Evolutionary conservation across 2,329 filamentous ascomycete genomes (phyloP).

Genomic region (Monosporascus sp.): DNA sequence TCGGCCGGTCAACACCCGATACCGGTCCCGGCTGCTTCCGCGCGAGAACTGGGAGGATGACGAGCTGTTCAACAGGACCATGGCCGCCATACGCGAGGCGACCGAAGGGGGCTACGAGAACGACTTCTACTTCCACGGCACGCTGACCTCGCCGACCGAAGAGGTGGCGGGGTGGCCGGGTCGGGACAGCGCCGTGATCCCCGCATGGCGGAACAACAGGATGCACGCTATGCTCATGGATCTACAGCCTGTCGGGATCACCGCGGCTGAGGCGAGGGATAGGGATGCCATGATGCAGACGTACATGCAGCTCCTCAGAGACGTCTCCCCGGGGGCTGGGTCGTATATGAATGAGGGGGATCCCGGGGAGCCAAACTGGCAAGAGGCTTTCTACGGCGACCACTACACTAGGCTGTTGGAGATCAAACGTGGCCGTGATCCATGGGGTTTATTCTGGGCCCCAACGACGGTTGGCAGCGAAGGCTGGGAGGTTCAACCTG

Average conservation of each 20-base stretch:
- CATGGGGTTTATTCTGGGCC: slow-evolving; percentile 41
- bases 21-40: slow-evolving; percentile 28
- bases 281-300: slow-evolving; percentile 19
- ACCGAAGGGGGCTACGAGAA: slow-evolving; percentile 27
- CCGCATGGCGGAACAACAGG: slow-evolving; percentile 35
- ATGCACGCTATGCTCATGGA: slow-evolving; percentile 31
- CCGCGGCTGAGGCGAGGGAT: slow-evolving; percentile 14
- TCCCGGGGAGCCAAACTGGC: slow-evolving; percentile 39
- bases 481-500: slow-evolving; percentile 34
- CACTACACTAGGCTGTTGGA: slow-evolving; percentile 35
- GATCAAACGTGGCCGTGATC: slow-evolving; percentile 47
- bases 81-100: slow-evolving; percentile 25
- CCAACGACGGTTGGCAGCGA: slow-evolving; percentile 46
- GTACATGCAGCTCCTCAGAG: slow-evolving; percentile 23
- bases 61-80: slow-evolving; percentile 18
- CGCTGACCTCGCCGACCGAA: slow-evolving; percentile 24
- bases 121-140: slow-evolving; percentile 29
- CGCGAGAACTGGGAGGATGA: slow-evolving; percentile 23
- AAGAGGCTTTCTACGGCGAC: slow-evolving; percentile 40
- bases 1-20: slow-evolving; percentile 24
- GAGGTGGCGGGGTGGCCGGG: slow-evolving; percentile 26
- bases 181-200: slow-evolving; percentile 30
- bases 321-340: slow-evolving; percentile 34
- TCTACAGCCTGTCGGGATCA: slow-evolving; percentile 12
- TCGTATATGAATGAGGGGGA: slow-evolving; percentile 50